Evolutionary conservation across 768 basidiomycete genomes (phyloP).

Genomic region (Pholiota microspora): DNA sequence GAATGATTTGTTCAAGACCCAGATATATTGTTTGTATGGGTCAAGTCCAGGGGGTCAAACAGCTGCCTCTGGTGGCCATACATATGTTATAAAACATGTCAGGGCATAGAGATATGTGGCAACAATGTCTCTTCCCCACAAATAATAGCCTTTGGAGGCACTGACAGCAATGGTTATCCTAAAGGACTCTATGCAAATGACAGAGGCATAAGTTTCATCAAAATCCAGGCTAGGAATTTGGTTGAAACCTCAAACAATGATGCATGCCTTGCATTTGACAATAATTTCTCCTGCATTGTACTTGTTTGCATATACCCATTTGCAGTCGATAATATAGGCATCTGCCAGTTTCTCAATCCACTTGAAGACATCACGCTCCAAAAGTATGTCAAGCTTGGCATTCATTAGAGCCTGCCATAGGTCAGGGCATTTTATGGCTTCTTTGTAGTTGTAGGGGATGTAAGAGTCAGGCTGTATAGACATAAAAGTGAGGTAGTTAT

Average conservation of each 20-base stretch:
- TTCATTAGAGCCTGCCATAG: constrained; percentile 15
- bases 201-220: too few species aligned
- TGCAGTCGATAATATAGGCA: too few species aligned
- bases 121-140: background rate
- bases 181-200: too few species aligned
- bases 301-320: too few species aligned
- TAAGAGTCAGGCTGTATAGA: too few species aligned
- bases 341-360: background rate
- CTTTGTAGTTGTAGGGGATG: constrained; percentile 4
- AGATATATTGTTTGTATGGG: background rate
- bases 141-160: background rate
- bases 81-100: background rate
- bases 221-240: constrained; percentile 21
- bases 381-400: constrained; percentile 18
- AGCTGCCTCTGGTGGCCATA: background rate
- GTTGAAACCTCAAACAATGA: too few species aligned
- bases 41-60: background rate
- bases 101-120: background rate
- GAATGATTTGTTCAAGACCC: background rate
- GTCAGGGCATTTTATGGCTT: constrained; percentile 15
- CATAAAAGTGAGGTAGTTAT: background rate
- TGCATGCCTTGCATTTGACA: constrained; percentile 24
- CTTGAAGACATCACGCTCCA: background rate
- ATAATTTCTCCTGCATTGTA: constrained; percentile 9
- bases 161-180: too few species aligned